Evolutionary conservation across 108 stramenopile species (phyloP), one percentile per base, ranked within the genome.

Genomic region (Pseudonitzschia multistriata): DNA sequence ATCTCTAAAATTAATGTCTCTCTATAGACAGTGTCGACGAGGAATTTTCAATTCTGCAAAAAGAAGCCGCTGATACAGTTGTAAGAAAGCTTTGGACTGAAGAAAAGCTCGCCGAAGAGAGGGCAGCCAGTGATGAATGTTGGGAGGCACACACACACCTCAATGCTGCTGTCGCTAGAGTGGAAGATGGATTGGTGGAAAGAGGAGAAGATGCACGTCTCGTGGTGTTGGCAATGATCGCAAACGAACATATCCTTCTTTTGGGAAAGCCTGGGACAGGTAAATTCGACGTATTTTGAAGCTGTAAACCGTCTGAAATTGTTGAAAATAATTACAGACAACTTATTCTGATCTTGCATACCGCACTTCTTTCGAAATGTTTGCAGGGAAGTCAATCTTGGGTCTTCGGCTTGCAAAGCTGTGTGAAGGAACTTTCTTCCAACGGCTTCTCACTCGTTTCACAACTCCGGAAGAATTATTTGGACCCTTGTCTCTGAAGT

Each of bases 381-480:
- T 45, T 17, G 42, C 42, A 45, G 42, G 42, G 17, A 52, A 52
- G 50, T 74, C 72, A 33, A 67, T 83, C 28, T 77, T 91, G 54
- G 85, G 85, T 64, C 61, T 83, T 11, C 75, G 85, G 11, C 68
- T 91, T 14, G 80, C 84, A 31, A 52, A 76, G 27, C 64, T 91
- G 1, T 87, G 83, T 68, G 83, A 82, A 11, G 85, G 87, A 8
- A 70, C 74, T 15, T 91, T 88, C 77, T 91, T 91, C 63, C 85
- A 91, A 61, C 59, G 87, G 27, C 70, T 88, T 0, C 79, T 91
- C 47, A 91, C 90, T 30, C 60, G 82, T 6, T 91, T 91, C 66
- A 91, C 88, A 15, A 88, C 88, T 11, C 90, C 88, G 3, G 88
- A 91, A 59, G 88, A 91, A 73, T 65, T 91, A 5, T 85, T 82